These are phyloP conservation scores for Spergularia bocconei DNA, from an alignment of 148 eudicot species.

Conservation along the genomic window DNA sequence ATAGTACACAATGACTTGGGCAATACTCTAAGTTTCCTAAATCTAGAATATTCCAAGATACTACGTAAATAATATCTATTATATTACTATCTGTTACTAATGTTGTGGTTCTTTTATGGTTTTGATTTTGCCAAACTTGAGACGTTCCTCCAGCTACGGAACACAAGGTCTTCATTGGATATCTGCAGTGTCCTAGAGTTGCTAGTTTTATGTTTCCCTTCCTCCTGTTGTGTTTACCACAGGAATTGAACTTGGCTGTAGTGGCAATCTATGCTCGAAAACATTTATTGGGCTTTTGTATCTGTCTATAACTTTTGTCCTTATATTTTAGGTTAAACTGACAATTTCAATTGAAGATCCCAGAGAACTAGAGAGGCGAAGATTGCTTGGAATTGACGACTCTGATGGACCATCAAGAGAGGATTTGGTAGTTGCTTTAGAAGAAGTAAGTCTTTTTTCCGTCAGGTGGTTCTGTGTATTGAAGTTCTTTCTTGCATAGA, in stretches of 20 bases:
- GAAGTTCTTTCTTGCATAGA: neutral
- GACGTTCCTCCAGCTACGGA: too few relatives aligned
- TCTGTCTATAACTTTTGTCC: conserved; percentile 3
- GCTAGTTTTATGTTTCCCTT: neutral
- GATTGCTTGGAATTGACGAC: conserved; percentile 90
- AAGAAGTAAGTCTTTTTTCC: conserved; percentile 52
- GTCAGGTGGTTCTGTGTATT: neutral
- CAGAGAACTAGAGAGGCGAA: conserved; percentile 77
- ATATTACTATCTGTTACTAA: too few relatives aligned
- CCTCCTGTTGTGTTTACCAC: neutral
- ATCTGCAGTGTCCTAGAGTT: neutral
- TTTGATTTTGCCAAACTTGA: neutral
- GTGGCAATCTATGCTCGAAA: neutral
- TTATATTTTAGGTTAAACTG: conserved; percentile 64
- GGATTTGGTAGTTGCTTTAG: conserved; percentile 72
- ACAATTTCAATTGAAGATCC: conserved; percentile 91
- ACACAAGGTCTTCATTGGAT: neutral
- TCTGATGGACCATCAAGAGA: conserved; percentile 85
- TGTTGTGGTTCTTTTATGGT: neutral
- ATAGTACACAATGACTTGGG: too few relatives aligned
- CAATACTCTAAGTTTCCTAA: too few relatives aligned
- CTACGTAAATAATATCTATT: too few relatives aligned
- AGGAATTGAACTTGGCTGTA: neutral
- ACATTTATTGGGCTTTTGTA: neutral
- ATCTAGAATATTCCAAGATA: too few relatives aligned